Conservation (phyloP, 257 asterid species). For the Scutellaria galericulata region DNA sequence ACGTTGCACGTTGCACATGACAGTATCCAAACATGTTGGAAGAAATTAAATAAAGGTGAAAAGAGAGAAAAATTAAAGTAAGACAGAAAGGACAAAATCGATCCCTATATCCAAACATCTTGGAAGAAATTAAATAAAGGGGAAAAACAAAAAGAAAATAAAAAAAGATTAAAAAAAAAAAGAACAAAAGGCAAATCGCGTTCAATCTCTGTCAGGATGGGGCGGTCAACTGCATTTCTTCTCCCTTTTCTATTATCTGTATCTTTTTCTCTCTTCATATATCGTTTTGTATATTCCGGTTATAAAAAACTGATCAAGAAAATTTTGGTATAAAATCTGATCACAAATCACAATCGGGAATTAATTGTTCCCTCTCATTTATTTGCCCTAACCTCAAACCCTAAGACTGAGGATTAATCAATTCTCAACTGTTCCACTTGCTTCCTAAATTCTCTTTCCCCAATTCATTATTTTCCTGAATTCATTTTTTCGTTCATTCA, state of each 20-base stretch:
- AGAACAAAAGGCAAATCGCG: conserved; percentile 8
- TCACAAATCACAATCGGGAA: conserved; percentile 24
- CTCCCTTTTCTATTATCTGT: conserved; percentile 22
- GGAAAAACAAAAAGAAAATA: conserved; percentile 4
- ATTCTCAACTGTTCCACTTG: conserved; percentile 42
- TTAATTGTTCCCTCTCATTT: conserved; percentile 20
- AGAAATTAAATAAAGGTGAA: no score
- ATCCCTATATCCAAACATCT: background rate
- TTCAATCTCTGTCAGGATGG: conserved; percentile 27
- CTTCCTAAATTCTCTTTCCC: conserved; percentile 34
- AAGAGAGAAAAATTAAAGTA: no score
- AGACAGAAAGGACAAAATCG: no score
- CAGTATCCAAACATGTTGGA: background rate
- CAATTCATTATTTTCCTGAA: conserved; percentile 6
- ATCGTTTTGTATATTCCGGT: background rate
- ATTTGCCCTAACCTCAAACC: conserved; percentile 35
- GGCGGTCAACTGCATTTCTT: conserved; percentile 42
- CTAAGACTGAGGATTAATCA: conserved; percentile 38
- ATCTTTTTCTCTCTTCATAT: conserved; percentile 30
- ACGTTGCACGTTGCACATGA: background rate
- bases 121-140: background rate
- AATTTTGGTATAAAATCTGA: conserved; percentile 24
- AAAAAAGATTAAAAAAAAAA: background rate
- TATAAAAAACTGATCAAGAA: conserved; percentile 28
- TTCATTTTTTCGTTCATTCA: background rate